A percentile compares a stretch with the other conserved stretches of the same genome.
These are phyloP conservation scores for Aquilaria sinensis DNA, from an alignment of 345 rosid species.

Conservation along the genomic window DNA sequence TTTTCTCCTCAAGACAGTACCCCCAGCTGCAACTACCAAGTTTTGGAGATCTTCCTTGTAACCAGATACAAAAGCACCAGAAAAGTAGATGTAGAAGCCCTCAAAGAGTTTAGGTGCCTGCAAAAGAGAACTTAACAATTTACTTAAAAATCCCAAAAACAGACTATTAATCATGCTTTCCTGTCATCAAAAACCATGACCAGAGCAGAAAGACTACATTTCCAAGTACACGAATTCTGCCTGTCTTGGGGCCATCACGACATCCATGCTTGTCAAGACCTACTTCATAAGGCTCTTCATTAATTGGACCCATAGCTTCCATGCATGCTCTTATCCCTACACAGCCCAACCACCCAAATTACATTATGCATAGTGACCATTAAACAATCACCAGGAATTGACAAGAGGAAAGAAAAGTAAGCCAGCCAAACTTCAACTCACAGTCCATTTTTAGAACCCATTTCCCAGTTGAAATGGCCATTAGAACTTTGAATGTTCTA, in stretches of 20 bases:
- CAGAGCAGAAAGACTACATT: slow-evolving; percentile 32
- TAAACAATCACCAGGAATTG: not conserved
- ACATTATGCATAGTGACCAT: not conserved
- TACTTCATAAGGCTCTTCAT: slow-evolving; percentile 73
- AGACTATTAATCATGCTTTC: not conserved
- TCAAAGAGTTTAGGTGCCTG: slow-evolving; percentile 74
- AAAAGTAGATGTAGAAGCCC: slow-evolving; percentile 51
- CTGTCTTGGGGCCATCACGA: slow-evolving; percentile 58
- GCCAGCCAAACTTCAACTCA: slow-evolving; percentile 27
- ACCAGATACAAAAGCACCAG: slow-evolving; percentile 48
- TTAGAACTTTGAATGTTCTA: slow-evolving; percentile 78
- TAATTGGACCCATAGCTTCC: slow-evolving; percentile 37
- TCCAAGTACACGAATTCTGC: slow-evolving; percentile 51
- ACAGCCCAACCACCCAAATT: not conserved
- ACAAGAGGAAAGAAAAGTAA: not conserved
- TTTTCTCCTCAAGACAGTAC: slow-evolving; percentile 38
- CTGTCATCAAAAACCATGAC: not conserved
- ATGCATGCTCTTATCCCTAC: slow-evolving; percentile 85
- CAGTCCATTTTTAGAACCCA: slow-evolving; percentile 77
- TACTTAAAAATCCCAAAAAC: not conserved
- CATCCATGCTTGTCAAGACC: slow-evolving; percentile 67
- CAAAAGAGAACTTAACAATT: slow-evolving; percentile 10
- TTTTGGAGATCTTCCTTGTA: slow-evolving; percentile 63
- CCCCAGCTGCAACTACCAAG: slow-evolving; percentile 59
- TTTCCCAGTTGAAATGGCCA: slow-evolving; percentile 73